These are phyloP conservation scores for Pleurotus citrinopileatus DNA, from an alignment of 768 basidiomycete genomes.

Conservation along the genomic window DNA sequence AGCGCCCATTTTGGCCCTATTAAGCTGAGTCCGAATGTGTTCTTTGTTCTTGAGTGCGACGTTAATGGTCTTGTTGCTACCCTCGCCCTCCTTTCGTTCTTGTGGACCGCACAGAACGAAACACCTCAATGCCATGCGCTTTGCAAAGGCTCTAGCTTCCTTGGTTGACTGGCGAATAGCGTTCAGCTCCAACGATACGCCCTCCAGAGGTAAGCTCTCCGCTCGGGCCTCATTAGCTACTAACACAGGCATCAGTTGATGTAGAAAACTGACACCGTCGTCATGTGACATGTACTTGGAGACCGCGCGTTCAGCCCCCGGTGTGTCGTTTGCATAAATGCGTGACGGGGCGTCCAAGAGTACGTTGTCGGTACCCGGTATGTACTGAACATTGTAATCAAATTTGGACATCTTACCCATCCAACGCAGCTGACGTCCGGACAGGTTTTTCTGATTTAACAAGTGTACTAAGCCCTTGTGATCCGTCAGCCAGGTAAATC, in stretches of 20 bases:
- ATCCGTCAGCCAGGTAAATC: no score
- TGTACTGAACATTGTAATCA: constrained; percentile 14
- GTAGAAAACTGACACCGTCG: no score
- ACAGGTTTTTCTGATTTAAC: constrained; percentile 8
- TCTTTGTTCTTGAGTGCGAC: background rate
- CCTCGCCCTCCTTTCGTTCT: constrained; percentile 24
- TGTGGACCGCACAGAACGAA: constrained; percentile 25
- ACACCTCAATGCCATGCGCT: constrained; percentile 14
- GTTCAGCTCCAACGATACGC: constrained; percentile 20
- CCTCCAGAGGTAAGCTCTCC: constrained; percentile 21
- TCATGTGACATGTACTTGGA: constrained; percentile 14
- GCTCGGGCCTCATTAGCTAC: constrained; percentile 11
- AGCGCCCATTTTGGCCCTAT: no score
- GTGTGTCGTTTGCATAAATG: constrained; percentile 13
- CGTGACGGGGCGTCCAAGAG: constrained; percentile 31
- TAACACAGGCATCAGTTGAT: no score
- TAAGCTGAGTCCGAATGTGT: no score
- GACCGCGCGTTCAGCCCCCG: constrained; percentile 11
- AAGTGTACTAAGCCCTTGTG: constrained; percentile 8
- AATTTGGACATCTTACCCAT: constrained; percentile 14
- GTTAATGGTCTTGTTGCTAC: constrained; percentile 1
- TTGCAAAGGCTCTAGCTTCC: constrained; percentile 19
- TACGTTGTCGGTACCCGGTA: constrained; percentile 15
- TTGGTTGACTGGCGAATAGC: constrained; percentile 25
- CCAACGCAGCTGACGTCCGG: constrained; percentile 13